These are phyloP conservation scores for Cercophora sp. DNA, from an alignment of 495 filamentous ascomycete genomes.

Conservation along the genomic window DNA sequence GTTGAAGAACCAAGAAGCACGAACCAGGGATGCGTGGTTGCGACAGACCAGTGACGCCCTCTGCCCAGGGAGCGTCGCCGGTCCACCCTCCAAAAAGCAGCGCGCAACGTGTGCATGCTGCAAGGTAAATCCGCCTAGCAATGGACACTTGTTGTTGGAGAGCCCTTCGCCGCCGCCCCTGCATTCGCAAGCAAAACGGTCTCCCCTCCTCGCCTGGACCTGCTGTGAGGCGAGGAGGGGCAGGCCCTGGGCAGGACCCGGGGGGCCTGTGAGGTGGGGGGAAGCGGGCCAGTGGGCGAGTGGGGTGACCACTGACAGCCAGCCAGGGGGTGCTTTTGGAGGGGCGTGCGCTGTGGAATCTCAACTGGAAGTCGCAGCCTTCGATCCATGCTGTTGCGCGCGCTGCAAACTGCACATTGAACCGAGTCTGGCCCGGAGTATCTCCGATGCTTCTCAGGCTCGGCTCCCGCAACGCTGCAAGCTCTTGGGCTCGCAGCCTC, in stretches of 20 bases:
- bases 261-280: slow-evolving; percentile 14
- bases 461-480: background rate
- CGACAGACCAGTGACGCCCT: slow-evolving; percentile 5
- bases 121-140: slow-evolving; percentile 29
- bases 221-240: slow-evolving; percentile 6
- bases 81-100: slow-evolving; percentile 4
- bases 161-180: slow-evolving; percentile 20
- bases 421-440: slow-evolving; percentile 15
- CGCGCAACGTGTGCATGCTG: slow-evolving; percentile 32
- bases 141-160: no score
- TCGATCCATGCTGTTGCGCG: no score
- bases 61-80: background rate
- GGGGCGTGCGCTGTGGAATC: background rate
- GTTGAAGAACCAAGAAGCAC: slow-evolving; percentile 3
- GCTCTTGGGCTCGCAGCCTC: background rate
- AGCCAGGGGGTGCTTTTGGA: background rate
- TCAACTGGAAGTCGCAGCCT: background rate
- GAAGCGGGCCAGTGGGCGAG: slow-evolving; percentile 5
- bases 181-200: slow-evolving; percentile 23
- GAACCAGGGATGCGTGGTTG: background rate
- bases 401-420: no score
- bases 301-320: background rate
- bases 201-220: slow-evolving; percentile 13
- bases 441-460: slow-evolving; percentile 12
- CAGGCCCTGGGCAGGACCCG: slow-evolving; percentile 4